phyloP scores from a whole-genome alignment of 1,284 basidiomycete species.

The Tilletia indica region DNA sequence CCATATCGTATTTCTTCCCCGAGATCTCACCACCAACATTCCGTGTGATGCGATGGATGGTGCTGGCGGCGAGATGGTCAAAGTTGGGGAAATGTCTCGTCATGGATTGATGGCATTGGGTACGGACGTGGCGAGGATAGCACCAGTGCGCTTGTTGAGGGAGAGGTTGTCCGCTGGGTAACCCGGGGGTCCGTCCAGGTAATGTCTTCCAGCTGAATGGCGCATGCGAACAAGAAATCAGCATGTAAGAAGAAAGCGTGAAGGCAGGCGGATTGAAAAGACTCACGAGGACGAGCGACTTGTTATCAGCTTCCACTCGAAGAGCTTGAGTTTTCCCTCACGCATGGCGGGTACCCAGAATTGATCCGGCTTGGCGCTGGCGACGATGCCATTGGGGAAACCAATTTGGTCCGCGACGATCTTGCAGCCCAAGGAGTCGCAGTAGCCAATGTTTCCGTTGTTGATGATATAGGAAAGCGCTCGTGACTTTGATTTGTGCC shows the following conservation, averaged over 20 bases:
- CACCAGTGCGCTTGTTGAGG: conserved; percentile 33
- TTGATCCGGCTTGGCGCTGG: conserved; percentile 23
- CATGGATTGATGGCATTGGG: conserved; percentile 32
- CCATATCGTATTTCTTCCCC: conserved; percentile 42
- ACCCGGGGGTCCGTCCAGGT: conserved; percentile 23
- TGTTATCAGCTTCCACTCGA: conserved; percentile 38
- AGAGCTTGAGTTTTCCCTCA: conserved; percentile 30
- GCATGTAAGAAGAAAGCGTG: no score
- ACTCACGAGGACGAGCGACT: conserved; percentile 22
- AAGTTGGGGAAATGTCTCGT: conserved; percentile 25
- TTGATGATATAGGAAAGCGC: conserved; percentile 31
- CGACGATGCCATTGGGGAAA: conserved; percentile 40
- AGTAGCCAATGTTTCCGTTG: conserved; percentile 33
- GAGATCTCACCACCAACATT: conserved; percentile 37
- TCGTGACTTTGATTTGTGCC: not conserved
- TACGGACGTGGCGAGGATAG: conserved; percentile 35
- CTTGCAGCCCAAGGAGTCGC: conserved; percentile 42
- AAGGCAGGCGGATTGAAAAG: not conserved
- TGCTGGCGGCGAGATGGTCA: conserved; percentile 23
- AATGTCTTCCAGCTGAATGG: conserved; percentile 34
- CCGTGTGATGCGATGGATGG: conserved; percentile 36
- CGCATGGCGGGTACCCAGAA: conserved; percentile 33
- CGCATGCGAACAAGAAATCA: no score
- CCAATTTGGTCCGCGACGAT: conserved; percentile 29
- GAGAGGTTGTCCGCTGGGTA: conserved; percentile 42